Conservation (phyloP, 2,329 filamentous ascomycete genomes). For the Trichoderma aggressivum region DNA sequence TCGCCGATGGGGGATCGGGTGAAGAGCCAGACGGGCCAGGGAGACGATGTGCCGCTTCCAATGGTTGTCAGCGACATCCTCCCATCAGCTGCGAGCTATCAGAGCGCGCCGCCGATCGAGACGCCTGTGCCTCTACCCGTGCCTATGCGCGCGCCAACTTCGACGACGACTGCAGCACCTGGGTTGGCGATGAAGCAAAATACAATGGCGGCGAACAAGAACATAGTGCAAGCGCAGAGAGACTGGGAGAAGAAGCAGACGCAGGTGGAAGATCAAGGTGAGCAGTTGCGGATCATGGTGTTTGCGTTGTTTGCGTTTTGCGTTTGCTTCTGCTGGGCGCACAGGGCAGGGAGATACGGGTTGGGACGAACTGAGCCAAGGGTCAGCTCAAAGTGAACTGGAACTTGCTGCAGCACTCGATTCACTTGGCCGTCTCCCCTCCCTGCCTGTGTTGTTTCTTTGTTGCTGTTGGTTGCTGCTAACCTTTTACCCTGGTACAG, state of each 20-base stretch:
- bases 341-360: neutral
- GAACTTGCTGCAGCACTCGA: neutral
- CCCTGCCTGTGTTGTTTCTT: neutral
- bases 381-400: neutral
- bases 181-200: neutral
- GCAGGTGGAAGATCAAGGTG: neutral
- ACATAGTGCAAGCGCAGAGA: slow-evolving; percentile 30
- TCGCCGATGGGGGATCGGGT: neutral
- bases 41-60: neutral
- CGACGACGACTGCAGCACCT: neutral
- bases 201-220: slow-evolving; percentile 6
- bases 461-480: neutral
- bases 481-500: neutral
- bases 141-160: neutral
- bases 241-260: slow-evolving; percentile 29
- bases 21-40: neutral
- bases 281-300: neutral
- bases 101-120: neutral
- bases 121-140: neutral
- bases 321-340: neutral
- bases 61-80: slow-evolving; percentile 28
- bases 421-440: neutral
- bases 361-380: neutral
- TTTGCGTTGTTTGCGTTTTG: neutral
- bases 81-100: neutral